Evolutionary conservation across 169 alveolate species (phyloP).

Genomic region (Perkinsus chesapeaki): DNA sequence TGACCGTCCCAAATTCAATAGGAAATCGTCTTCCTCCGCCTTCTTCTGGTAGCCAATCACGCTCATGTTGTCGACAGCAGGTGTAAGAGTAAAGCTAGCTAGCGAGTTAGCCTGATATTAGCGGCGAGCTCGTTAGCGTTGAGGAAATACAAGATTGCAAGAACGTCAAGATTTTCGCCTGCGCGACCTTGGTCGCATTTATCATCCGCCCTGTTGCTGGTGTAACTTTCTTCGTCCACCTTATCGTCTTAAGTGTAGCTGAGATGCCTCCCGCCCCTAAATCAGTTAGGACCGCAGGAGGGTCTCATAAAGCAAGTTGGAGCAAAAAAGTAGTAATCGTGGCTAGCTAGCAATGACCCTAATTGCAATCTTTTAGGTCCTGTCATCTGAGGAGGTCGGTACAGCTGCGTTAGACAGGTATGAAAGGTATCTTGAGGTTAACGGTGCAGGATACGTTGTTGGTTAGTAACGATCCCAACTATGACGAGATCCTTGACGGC

Average conservation of each 20-base stretch:
- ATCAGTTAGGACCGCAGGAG: not conserved
- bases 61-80: too few relatives aligned
- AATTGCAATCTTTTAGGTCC: not conserved
- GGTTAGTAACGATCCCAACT: not conserved
- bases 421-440: not conserved
- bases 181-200: not conserved
- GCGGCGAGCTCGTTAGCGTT: not conserved
- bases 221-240: not conserved
- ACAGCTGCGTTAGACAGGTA: not conserved
- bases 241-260: not conserved
- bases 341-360: not conserved
- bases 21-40: not conserved
- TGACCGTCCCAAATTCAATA: not conserved
- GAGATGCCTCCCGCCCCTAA: slow-evolving; percentile 1
- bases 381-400: not conserved
- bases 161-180: not conserved
- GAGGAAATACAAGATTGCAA: not conserved
- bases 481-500: not conserved
- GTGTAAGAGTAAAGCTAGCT: not conserved
- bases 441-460: not conserved
- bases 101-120: not conserved
- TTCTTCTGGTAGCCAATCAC: too few relatives aligned
- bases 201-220: too few relatives aligned
- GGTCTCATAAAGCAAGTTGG: not conserved
- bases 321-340: not conserved